phyloP scores from a whole-genome alignment of 2,329 filamentous ascomycete species.

The Talaromyces sp. region DNA sequence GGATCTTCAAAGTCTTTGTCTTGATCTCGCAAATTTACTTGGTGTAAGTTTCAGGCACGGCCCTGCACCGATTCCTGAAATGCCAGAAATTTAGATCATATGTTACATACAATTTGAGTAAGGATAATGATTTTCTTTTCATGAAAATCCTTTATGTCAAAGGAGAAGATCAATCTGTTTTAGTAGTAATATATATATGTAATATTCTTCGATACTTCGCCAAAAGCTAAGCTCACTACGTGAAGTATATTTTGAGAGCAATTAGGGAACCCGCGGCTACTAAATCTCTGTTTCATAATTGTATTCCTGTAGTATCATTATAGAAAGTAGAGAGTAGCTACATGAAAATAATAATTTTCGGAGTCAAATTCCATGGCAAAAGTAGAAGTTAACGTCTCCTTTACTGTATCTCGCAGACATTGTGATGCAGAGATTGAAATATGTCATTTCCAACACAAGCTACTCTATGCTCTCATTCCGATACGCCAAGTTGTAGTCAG shows the following conservation, averaged over 20 bases:
- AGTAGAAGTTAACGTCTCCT: neutral
- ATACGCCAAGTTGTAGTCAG: slow-evolving; percentile 3
- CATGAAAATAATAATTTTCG: too few species aligned
- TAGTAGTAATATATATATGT: too few species aligned
- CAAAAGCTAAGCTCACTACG: too few species aligned
- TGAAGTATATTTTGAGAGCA: too few species aligned
- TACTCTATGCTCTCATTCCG: neutral
- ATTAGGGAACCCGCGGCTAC: too few species aligned
- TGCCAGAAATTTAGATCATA: neutral
- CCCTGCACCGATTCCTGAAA: neutral
- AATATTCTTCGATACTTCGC: too few species aligned
- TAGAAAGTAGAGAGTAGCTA: too few species aligned
- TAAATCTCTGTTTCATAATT: neutral
- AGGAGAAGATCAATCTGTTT: neutral
- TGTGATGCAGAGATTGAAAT: neutral
- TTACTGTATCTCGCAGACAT: neutral
- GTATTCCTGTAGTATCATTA: neutral
- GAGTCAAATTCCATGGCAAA: neutral
- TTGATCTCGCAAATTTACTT: neutral
- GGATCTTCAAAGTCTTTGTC: neutral
- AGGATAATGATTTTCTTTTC: neutral
- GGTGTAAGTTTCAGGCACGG: neutral
- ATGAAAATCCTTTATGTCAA: neutral
- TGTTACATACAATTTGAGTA: neutral
- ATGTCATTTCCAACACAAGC: neutral